Conservation (phyloP, 306 rosid species). For the Inga oerstediana region DNA sequence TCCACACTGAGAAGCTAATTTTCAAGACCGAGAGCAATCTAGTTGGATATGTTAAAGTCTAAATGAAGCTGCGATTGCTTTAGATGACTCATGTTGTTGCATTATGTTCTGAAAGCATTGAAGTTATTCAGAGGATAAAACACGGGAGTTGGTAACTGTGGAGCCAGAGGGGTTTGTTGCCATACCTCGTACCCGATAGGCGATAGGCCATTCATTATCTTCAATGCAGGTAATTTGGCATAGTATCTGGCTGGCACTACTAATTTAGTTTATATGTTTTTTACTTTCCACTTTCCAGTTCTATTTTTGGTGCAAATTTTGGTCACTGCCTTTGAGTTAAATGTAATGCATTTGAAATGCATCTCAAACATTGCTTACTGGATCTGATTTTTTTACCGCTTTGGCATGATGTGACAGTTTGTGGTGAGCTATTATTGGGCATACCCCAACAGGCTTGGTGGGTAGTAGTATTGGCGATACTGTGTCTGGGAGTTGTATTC, state of each 20-base stretch:
- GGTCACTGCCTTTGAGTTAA: not conserved
- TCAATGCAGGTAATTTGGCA: conserved; percentile 67
- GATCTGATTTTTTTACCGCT: not conserved
- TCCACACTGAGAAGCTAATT: conserved; percentile 84
- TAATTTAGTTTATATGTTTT: too few species aligned
- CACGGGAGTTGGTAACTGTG: conserved; percentile 56
- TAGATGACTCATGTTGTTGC: not conserved
- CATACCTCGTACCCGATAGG: conserved; percentile 59
- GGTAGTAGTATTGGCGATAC: conserved; percentile 54
- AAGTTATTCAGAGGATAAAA: conserved; percentile 59
- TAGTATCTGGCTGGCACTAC: not conserved
- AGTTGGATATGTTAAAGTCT: conserved; percentile 38
- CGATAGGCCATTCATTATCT: conserved; percentile 66
- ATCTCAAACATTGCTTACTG: not conserved
- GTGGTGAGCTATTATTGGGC: conserved; percentile 78
- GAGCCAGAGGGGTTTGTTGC: conserved; percentile 88
- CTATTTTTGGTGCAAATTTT: not conserved
- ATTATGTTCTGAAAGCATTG: conserved; percentile 25
- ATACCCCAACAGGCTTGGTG: conserved; percentile 60
- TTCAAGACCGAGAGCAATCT: conserved; percentile 56
- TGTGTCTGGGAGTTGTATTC: conserved; percentile 68
- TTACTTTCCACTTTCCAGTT: too few species aligned
- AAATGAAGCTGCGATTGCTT: conserved; percentile 7
- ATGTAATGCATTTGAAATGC: not conserved
- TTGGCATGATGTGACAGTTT: conserved; percentile 47